phyloP scores from a whole-genome alignment of 1,284 basidiomycete genomes.

The Meripilus lineatus region DNA sequence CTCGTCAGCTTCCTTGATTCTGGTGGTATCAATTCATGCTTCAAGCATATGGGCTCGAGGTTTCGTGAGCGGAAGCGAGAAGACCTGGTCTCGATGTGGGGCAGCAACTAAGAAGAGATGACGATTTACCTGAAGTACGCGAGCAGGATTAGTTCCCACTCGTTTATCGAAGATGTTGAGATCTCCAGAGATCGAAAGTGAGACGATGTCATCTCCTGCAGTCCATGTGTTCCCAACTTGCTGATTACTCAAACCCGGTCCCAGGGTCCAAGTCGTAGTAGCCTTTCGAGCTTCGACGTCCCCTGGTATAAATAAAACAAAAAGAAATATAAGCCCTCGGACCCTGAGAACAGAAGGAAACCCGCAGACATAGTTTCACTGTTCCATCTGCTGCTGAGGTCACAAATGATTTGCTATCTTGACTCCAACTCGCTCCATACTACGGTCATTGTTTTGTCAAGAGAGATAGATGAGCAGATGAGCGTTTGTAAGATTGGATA shows the following conservation, averaged over 20 bases:
- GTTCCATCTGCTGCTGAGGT: conserved; percentile 88
- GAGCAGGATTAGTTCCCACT: conserved; percentile 51
- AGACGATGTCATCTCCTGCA: conserved; percentile 70
- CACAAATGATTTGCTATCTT: conserved; percentile 67
- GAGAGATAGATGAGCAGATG: too few species aligned
- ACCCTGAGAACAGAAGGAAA: conserved; percentile 1
- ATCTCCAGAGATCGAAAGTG: conserved; percentile 80
- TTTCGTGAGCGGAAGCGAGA: too few species aligned
- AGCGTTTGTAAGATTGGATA: not conserved
- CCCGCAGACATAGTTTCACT: conserved; percentile 77
- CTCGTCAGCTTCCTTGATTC: too few species aligned
- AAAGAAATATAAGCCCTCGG: not conserved
- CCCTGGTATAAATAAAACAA: conserved; percentile 43
- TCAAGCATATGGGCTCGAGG: too few species aligned
- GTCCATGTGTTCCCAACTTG: conserved; percentile 91
- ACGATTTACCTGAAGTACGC: conserved; percentile 53
- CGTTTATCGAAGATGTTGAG: conserved; percentile 85
- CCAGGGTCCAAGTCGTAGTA: conserved; percentile 66
- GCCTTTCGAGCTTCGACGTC: conserved; percentile 72
- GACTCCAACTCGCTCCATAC: conserved; percentile 82
- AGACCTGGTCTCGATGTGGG: too few species aligned
- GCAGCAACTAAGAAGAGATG: too few species aligned
- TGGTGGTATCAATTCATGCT: too few species aligned
- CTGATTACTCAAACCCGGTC: conserved; percentile 64
- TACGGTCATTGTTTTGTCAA: too few species aligned